Evolutionary conservation across 306 rosid genomes (phyloP), one percentile per base, ranked within the genome.

Genomic region (Pterocarpus santalinus): DNA sequence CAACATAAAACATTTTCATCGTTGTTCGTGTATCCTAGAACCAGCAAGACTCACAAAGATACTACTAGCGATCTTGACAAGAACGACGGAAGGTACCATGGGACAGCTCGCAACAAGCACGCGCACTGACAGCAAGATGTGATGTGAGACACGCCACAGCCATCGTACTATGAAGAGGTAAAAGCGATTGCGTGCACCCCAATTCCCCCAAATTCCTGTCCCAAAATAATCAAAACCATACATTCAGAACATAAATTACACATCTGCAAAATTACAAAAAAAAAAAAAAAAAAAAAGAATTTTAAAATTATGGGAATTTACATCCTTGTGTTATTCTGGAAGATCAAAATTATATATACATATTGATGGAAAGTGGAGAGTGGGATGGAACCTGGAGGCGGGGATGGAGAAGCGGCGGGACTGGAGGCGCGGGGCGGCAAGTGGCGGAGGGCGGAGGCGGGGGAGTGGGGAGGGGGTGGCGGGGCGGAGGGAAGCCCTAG

Each of bases 41-140:
- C 87, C 86, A 85, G 90, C 89, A 93, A 90, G 94, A 91, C 99
- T 96, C 99, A 93, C 97, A 90, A 96, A 95, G 92, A 87, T 63
- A 96, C 90, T 88, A 96, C 84, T 96, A 92, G 99, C 98, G 97
- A 96, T 92, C 98, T 85, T 87, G 98, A 96, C 97, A 93, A 94
- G 99, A 78, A 81, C 97, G 97, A 86, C 91, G 82, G 94, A 96
- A 90, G 97, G 94, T 96, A 92, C 99, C 99, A 79, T 94, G 90
- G 73, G 97, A 90, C 92, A 94, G 82, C 95, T 90, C 97, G 86
- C 97, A 90, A 58, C 69, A 94, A 84, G 96, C 92, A 65, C 91
- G 91, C 7, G 77, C 83, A 8, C 84, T 86, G 87, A 84, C 89
- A 66, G 84, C 65, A 65, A 89, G 55, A 84, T 89, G 95, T 22